Percentiles rank a stretch among this genome's conserved stretches.
Conservation (phyloP, 768 basidiomycete species). For the Exidia glandulosa region DNA sequence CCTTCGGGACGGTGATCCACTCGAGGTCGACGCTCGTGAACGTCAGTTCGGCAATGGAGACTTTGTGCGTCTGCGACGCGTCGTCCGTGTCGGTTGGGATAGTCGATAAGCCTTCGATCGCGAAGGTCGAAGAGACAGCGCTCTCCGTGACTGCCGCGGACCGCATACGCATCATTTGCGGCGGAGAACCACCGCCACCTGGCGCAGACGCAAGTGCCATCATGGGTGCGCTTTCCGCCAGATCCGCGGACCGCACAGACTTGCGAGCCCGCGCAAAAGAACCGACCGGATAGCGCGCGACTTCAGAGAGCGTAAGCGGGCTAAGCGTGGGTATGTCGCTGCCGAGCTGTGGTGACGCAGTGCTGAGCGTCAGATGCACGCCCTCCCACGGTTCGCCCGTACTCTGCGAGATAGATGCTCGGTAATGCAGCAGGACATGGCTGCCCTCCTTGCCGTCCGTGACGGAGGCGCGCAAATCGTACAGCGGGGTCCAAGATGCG, state of each 20-base stretch:
- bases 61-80: conserved; percentile 31
- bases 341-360: conserved; percentile 17
- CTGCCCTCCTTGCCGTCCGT: conserved; percentile 27
- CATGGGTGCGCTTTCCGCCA: too few species aligned
- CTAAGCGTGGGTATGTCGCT: conserved; percentile 6
- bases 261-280: neutral
- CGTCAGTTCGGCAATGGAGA: conserved; percentile 38
- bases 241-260: neutral
- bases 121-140: conserved; percentile 40
- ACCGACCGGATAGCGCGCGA: too few species aligned
- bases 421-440: conserved; percentile 42
- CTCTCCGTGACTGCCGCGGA: conserved; percentile 38
- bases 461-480: conserved; percentile 46
- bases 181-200: neutral
- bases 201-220: neutral
- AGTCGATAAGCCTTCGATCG: conserved; percentile 36
- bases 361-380: conserved; percentile 41
- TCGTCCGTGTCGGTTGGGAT: conserved; percentile 42
- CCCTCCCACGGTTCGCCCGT: conserved; percentile 55
- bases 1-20: conserved; percentile 38
- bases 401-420: conserved; percentile 38
- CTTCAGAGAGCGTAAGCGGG: conserved; percentile 1
- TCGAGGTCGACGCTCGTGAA: conserved; percentile 34
- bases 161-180: neutral
- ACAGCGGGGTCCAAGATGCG: conserved; percentile 41